A percentile compares a stretch with the other conserved stretches of the same genome.
Conservation (phyloP, 768 basidiomycete species). For the Tulasnella sp. region DNA sequence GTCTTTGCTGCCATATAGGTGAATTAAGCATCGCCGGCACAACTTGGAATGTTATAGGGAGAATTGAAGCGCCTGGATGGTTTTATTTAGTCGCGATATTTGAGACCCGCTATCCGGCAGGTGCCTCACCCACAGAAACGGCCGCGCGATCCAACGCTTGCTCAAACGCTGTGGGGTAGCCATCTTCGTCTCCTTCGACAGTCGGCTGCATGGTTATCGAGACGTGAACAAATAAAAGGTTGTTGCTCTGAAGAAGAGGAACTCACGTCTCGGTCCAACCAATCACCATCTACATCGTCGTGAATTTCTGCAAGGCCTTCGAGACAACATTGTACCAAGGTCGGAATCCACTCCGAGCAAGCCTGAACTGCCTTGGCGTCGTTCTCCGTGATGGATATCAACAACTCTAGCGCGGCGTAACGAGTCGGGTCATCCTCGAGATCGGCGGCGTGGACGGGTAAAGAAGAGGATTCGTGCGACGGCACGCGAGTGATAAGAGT, state of each 20-base stretch:
- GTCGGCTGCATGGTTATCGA: slow-evolving; percentile 32
- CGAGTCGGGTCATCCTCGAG: slow-evolving; percentile 62
- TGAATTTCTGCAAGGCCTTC: slow-evolving; percentile 79
- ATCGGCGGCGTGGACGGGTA: slow-evolving; percentile 40
- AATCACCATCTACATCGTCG: slow-evolving; percentile 46
- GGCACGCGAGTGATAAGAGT: slow-evolving; percentile 51
- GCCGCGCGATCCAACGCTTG: slow-evolving; percentile 79
- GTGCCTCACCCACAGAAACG: slow-evolving; percentile 52
- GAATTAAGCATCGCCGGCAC: slow-evolving; percentile 78
- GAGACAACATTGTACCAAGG: slow-evolving; percentile 68
- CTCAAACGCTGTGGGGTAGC: slow-evolving; percentile 72
- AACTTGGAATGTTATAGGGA: slow-evolving; percentile 76
- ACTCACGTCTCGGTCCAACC: slow-evolving; percentile 55
- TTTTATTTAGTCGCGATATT: background rate
- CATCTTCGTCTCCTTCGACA: slow-evolving; percentile 53
- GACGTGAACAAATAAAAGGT: background rate
- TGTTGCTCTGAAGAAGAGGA: background rate
- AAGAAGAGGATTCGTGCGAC: slow-evolving; percentile 31
- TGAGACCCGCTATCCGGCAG: background rate
- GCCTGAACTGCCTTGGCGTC: slow-evolving; percentile 63
- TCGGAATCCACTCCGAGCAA: slow-evolving; percentile 64
- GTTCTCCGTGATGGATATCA: slow-evolving; percentile 76
- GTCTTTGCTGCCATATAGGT: slow-evolving; percentile 79
- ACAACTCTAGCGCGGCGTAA: slow-evolving; percentile 72
- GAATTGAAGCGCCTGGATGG: slow-evolving; percentile 56